These are phyloP conservation scores for Diphasiastrum complanatum DNA, from an alignment of 83 land plant genomes.

Conservation along the genomic window DNA sequence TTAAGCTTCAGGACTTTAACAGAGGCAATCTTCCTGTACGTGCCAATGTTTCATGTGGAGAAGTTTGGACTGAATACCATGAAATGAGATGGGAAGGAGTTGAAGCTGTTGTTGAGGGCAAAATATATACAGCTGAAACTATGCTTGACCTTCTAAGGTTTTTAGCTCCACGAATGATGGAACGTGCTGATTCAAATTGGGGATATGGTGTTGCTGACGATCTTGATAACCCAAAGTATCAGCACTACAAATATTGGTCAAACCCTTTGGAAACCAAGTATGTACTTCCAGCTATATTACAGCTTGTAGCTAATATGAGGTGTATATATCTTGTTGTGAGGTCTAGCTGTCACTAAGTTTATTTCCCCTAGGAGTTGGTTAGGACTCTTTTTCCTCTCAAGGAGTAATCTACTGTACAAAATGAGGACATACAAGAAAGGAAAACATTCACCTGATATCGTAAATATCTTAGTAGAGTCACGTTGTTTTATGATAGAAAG, in stretches of 20 bases:
- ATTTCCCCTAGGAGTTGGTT: no score
- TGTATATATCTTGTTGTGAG: neutral
- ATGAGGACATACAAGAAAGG: no score
- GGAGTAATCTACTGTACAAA: no score
- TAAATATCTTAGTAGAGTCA: no score
- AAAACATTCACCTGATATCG: no score
- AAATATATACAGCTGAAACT: conserved; percentile 53
- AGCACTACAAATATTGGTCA: conserved; percentile 79
- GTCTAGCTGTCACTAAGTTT: neutral
- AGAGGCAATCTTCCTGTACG: conserved; percentile 5
- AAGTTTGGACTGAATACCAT: conserved; percentile 84
- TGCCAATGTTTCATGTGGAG: conserved; percentile 42
- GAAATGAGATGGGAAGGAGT: conserved; percentile 71
- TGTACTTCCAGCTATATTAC: conserved; percentile 14
- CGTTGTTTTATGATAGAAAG: no score
- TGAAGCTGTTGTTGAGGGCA: conserved; percentile 60
- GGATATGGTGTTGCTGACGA: conserved; percentile 75
- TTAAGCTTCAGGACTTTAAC: no score
- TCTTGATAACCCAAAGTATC: conserved; percentile 58
- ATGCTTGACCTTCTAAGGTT: conserved; percentile 50
- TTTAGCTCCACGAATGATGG: conserved; percentile 82
- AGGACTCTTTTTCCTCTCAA: no score
- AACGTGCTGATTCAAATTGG: conserved; percentile 62
- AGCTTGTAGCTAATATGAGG: neutral
- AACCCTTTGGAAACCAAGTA: conserved; percentile 75